Base-by-base conservation (phyloP, 352 stramenopile genomes). In the Phytophthora fragariaefolia region DNA sequence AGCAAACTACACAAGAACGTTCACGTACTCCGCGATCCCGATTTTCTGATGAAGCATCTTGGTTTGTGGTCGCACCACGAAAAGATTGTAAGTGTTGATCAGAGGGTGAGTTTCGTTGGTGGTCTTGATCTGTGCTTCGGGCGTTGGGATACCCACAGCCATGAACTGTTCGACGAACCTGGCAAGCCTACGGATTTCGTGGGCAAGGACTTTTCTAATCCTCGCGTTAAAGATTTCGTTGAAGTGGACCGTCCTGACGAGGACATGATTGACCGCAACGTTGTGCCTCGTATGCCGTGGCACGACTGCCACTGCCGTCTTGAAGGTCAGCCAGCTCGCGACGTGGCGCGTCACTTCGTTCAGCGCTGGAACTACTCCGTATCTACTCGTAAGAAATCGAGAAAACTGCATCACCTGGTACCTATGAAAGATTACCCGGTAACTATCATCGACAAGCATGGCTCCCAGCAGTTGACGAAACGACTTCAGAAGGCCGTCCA, bases 11-110 rank as follows among this genome's bases (percentile, higher is more conserved):
- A 95, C 61, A 69, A 74, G 8, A 96, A 97, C 38, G 77, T 98
- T 3, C 80, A 93, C 54, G 90, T 97, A 28, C 66, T 98, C 4
- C 86, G 93, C 3, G 91, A 98, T 34, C 92, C 91, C 0, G 89
- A 97, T 58, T 96, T 96, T 45, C 54, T 94, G 42, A 90, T 96
- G 82, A 93, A 93, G 69, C 79, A 95, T n/a, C 58, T 93, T 46
- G 88, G 88, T 2, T 82, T 94, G 73, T 97, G 88, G 71, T 97
- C 87, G 12, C 93, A 98, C 63, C 93, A 98, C 73, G 93, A 98
- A 57, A 98, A 98, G 64, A 90, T 98, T 28, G 87, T 97, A 43
- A 89, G 93, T 43, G 66, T 98, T 23, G 93, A 98, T 53, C 89
- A 97, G 58, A 81, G 79, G 42, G 73, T 97, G 6, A 91, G 83